Evolutionary conservation across 129 eudicot species (phyloP).

Genomic region (Helianthus tuberosus): DNA sequence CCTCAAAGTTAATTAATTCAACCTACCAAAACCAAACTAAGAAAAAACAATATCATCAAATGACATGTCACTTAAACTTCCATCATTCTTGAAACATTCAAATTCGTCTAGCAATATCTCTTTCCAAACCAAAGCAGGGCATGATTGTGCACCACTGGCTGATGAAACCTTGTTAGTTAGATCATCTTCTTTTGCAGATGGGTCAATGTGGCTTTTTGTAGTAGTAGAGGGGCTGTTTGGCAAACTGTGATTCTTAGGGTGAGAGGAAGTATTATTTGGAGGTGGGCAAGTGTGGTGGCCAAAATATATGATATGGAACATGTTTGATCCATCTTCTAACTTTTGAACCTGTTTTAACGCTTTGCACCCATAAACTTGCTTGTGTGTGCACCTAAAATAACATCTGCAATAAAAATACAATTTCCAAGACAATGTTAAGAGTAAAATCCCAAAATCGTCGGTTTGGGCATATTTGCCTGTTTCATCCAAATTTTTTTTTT

Average conservation of each 20-base stretch:
- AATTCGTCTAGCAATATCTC: neutral
- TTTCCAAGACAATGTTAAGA: too few species aligned
- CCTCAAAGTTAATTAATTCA: neutral
- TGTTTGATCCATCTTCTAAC: constrained; percentile 38
- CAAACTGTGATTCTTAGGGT: neutral
- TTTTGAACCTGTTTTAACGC: constrained; percentile 67
- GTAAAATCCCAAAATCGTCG: too few species aligned
- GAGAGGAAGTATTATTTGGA: neutral
- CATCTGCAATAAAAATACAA: constrained; percentile 34
- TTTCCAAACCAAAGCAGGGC: constrained; percentile 18
- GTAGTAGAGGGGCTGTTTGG: constrained; percentile 33
- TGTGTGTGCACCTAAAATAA: constrained; percentile 77
- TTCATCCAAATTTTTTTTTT: too few species aligned
- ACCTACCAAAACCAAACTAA: neutral
- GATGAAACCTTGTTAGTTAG: constrained; percentile 29
- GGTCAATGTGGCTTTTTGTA: constrained; percentile 10
- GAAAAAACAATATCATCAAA: neutral
- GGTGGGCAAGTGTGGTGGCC: constrained; percentile 57
- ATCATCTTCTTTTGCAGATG: constrained; percentile 33
- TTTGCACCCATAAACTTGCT: constrained; percentile 51
- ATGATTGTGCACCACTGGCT: neutral
- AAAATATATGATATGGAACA: constrained; percentile 57
- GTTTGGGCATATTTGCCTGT: too few species aligned
- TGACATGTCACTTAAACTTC: neutral
- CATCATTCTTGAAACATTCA: constrained; percentile 2